These are phyloP conservation scores for Eimeria tenella DNA, from an alignment of 169 alveolate species.

Conservation along the genomic window DNA sequence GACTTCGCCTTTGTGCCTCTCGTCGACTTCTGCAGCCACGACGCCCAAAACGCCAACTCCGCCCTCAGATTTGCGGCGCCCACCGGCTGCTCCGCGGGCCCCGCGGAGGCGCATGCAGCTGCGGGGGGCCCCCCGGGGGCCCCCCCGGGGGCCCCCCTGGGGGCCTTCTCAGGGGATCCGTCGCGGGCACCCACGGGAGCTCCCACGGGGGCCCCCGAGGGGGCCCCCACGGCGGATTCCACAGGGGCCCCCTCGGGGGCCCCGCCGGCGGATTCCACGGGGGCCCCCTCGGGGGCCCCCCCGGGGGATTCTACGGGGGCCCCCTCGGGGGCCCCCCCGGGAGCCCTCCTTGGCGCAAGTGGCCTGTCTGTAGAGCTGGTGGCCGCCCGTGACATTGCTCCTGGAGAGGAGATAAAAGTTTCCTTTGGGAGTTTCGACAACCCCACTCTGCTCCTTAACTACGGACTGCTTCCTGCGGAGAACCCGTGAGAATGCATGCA, in stretches of 20 bases:
- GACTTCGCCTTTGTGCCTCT: neutral
- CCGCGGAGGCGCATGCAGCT: neutral
- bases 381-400: constrained; percentile 1
- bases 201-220: too few species aligned
- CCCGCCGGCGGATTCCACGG: too few species aligned
- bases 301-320: too few species aligned
- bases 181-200: too few species aligned
- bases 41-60: neutral
- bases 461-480: neutral
- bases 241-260: too few species aligned
- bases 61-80: neutral
- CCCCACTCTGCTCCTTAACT: constrained; percentile 14
- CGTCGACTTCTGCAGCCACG: neutral
- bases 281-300: too few species aligned
- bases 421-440: neutral
- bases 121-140: neutral
- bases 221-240: too few species aligned
- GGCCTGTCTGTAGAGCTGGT: constrained; percentile 31
- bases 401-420: neutral
- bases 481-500: constrained; percentile 4
- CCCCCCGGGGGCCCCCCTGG: too few species aligned
- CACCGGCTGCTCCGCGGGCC: neutral
- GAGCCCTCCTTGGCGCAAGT: neutral
- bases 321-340: too few species aligned
- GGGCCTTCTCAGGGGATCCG: neutral